Evolutionary conservation across 805 yeast species (phyloP).

Genomic region (Pichia gijzeniarum): DNA sequence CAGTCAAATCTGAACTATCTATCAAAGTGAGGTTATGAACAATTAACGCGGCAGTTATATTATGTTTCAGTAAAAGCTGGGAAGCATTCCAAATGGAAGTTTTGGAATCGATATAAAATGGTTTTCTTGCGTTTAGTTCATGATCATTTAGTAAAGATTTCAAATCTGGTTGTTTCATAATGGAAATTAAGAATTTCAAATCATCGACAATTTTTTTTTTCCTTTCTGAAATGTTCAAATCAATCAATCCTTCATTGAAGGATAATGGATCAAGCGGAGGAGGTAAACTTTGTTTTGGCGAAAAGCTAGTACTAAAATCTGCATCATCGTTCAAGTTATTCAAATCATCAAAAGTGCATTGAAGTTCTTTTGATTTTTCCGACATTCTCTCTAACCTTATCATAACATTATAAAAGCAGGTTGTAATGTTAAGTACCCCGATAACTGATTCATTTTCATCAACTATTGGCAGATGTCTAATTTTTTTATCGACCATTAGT

Average conservation of each 20-base stretch:
- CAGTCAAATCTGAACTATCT: slow-evolving; percentile 6
- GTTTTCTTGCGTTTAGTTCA: slow-evolving; percentile 24
- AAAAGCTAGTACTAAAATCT: neutral
- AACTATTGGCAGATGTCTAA: slow-evolving; percentile 38
- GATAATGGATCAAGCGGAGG: slow-evolving; percentile 16
- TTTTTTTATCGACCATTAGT: slow-evolving; percentile 35
- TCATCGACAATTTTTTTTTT: slow-evolving; percentile 30
- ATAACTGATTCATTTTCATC: slow-evolving; percentile 32
- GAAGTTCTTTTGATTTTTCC: slow-evolving; percentile 31
- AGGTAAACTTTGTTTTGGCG: neutral
- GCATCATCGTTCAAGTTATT: slow-evolving; percentile 17
- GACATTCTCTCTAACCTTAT: slow-evolving; percentile 36
- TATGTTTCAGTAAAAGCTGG: slow-evolving; percentile 32
- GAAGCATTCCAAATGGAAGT: slow-evolving; percentile 35
- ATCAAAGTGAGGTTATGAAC: slow-evolving; percentile 21
- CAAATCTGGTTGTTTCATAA: slow-evolving; percentile 38
- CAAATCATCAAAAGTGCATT: slow-evolving; percentile 27
- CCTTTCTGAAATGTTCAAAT: slow-evolving; percentile 21
- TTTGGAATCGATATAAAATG: slow-evolving; percentile 33
- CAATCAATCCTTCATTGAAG: slow-evolving; percentile 20
- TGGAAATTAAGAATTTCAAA: slow-evolving; percentile 31
- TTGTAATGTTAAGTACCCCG: slow-evolving; percentile 41
- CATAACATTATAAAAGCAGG: slow-evolving; percentile 43
- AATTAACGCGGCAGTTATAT: slow-evolving; percentile 37
- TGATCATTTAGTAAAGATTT: slow-evolving; percentile 24